A percentile compares a stretch with the other conserved stretches of the same genome.
phyloP scores from a whole-genome alignment of 2,329 filamentous ascomycete species.

The Colletotrichum falcatum region DNA sequence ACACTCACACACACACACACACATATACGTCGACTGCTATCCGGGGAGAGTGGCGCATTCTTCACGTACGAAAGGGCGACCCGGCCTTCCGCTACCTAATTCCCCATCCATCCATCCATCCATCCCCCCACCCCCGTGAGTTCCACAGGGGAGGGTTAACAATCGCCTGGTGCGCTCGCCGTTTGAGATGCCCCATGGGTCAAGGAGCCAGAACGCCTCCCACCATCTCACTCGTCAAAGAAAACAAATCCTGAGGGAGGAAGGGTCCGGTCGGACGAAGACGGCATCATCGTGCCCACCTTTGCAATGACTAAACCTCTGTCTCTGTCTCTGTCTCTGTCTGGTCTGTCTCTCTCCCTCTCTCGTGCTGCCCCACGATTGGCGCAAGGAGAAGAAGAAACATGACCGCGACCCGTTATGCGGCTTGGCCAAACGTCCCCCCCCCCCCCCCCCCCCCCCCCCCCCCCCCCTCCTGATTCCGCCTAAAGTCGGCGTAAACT shows the following conservation, averaged over 20 bases:
- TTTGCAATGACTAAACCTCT: slow-evolving; percentile 9
- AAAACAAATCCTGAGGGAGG: too few species aligned
- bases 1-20: too few species aligned
- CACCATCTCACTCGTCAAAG: too few species aligned
- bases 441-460: background rate
- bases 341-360: too few species aligned
- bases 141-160: slow-evolving; percentile 6
- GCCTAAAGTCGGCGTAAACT: background rate
- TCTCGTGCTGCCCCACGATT: background rate
- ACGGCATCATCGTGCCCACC: background rate
- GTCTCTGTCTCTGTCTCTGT: too few species aligned
- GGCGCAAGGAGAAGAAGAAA: background rate
- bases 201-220: slow-evolving; percentile 11
- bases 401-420: background rate
- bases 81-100: slow-evolving; percentile 12
- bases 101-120: too few species aligned
- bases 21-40: background rate
- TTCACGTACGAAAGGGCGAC: slow-evolving; percentile 16
- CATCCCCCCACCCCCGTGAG: slow-evolving; percentile 8
- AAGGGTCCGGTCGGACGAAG: background rate
- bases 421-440: slow-evolving; percentile 16
- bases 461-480: too few species aligned
- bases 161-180: slow-evolving; percentile 28
- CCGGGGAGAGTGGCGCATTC: slow-evolving; percentile 12
- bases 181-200: slow-evolving; percentile 37